Evolutionary conservation across 768 basidiomycete species (phyloP), one percentile per base, ranked within the genome.

Genomic region (Mrakia blollopis): DNA sequence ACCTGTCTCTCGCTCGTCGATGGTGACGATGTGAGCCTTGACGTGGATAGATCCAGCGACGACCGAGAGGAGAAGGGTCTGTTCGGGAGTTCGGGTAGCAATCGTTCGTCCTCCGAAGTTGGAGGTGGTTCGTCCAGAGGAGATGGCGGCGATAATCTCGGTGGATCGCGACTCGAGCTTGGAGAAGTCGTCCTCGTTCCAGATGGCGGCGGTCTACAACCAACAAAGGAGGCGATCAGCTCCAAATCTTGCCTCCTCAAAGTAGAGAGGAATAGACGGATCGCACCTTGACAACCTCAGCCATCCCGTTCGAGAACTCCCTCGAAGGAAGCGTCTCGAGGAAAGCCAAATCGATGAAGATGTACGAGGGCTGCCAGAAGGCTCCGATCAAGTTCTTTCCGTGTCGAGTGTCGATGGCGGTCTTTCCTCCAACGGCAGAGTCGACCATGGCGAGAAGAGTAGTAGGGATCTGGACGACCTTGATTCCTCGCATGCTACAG

Each of bases 221-320:
- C 32, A 11, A 60, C 8, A 18, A 39, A 41, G 60, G n/a, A 5
- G 69, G 32, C 5, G 47, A 3, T 65, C 28, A 65, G 50, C 14
- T 21, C 9, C 14, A 62, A 18, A 0, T 3, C 0, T 9, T 30
- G 35, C 7, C 10, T 8, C 25, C 4, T n/a, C n/a, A n/a, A 10
- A 74, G 7, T 28, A 39, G 9, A 41, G 13, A 37, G 32, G 35
- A 57, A 3, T 11, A 0, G 28, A 9, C 18, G 23, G 37, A 23
- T 83, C 86, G 78, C 75, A 93, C 94, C 89, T 99, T 99, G 82
- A 98, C 90, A 4, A 98, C 91, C 83, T 99, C 96, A 0, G 97
- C 96, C 91, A 99, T 96, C 52, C 97, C 96, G 81, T 98, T 98
- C n/a, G 93, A 92, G 79, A 98, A 93, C 83, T 98, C 97, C 73